Percentiles rank a stretch among this genome's conserved stretches.
Conservation (phyloP, 768 basidiomycete genomes). For the Lyophyllum shimeji region DNA sequence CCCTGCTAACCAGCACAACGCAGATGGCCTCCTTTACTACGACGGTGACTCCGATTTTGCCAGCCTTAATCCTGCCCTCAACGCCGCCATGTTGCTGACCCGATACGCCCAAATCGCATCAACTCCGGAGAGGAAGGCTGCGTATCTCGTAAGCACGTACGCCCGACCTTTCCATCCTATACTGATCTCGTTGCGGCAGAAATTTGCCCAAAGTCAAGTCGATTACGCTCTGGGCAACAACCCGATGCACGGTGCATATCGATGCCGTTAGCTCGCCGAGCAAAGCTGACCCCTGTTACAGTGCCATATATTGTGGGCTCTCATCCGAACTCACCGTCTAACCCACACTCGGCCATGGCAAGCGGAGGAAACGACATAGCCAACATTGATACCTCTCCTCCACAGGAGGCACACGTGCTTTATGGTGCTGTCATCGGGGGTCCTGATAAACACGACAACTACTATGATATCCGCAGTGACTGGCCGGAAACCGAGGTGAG, state of each 20-base stretch:
- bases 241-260: slow-evolving; percentile 72
- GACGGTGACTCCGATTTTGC: slow-evolving; percentile 81
- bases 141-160: slow-evolving; percentile 54
- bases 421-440: slow-evolving; percentile 92
- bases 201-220: slow-evolving; percentile 74
- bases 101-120: slow-evolving; percentile 78
- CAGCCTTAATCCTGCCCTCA: slow-evolving; percentile 83
- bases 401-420: slow-evolving; percentile 69
- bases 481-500: slow-evolving; percentile 86
- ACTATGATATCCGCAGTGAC: slow-evolving; percentile 83
- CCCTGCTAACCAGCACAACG: background rate
- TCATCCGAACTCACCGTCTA: slow-evolving; percentile 88
- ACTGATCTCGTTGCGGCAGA: slow-evolving; percentile 33
- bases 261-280: background rate
- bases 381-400: slow-evolving; percentile 71
- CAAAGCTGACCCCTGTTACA: slow-evolving; percentile 20
- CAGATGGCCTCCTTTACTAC: slow-evolving; percentile 82
- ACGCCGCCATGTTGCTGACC: slow-evolving; percentile 79
- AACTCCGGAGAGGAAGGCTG: slow-evolving; percentile 48
- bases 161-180: background rate
- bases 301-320: slow-evolving; percentile 85
- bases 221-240: slow-evolving; percentile 87
- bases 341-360: slow-evolving; percentile 89
- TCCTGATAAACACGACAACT: slow-evolving; percentile 72
- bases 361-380: slow-evolving; percentile 75